A percentile compares a stretch with the other conserved stretches of the same genome.
Conservation (phyloP, 495 filamentous ascomycete genomes). For the Neurospora intermedia region DNA sequence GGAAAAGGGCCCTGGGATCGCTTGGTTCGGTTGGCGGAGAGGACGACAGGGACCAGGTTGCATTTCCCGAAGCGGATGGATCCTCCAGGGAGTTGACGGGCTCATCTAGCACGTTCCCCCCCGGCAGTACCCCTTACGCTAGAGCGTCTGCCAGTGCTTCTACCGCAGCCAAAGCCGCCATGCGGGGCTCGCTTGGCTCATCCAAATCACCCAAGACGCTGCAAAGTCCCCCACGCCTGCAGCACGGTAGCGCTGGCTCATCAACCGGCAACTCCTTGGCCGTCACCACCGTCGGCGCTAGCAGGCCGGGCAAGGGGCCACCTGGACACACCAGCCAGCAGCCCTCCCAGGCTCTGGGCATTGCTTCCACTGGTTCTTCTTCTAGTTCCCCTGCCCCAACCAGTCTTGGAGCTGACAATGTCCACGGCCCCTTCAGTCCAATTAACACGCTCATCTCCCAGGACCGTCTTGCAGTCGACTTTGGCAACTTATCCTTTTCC, state of each 20-base stretch:
- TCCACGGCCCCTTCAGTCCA: slow-evolving; percentile 24
- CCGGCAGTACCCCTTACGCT: background rate
- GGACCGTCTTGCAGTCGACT: slow-evolving; percentile 40
- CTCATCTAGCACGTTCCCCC: background rate
- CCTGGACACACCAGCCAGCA: background rate
- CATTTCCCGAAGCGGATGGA: slow-evolving; percentile 6
- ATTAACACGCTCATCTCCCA: slow-evolving; percentile 42
- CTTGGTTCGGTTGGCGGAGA: background rate
- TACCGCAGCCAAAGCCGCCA: background rate
- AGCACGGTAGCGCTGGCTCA: background rate
- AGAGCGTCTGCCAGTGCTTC: background rate
- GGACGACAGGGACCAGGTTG: slow-evolving; percentile 12
- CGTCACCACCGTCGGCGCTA: background rate
- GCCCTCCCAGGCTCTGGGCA: background rate
- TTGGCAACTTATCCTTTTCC: slow-evolving; percentile 41
- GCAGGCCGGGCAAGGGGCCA: background rate
- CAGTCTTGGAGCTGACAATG: background rate
- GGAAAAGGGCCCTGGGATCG: slow-evolving; percentile 22
- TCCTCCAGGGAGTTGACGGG: background rate
- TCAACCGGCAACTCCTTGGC: background rate
- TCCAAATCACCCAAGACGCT: slow-evolving; percentile 13
- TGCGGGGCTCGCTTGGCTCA: slow-evolving; percentile 14
- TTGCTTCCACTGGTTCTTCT: background rate
- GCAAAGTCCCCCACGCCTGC: slow-evolving; percentile 17
- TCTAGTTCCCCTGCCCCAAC: background rate